Evolutionary conservation across 2,329 filamentous ascomycete species (phyloP), one percentile per base, ranked within the genome.

Genomic region (Fusarium sulawesiense): DNA sequence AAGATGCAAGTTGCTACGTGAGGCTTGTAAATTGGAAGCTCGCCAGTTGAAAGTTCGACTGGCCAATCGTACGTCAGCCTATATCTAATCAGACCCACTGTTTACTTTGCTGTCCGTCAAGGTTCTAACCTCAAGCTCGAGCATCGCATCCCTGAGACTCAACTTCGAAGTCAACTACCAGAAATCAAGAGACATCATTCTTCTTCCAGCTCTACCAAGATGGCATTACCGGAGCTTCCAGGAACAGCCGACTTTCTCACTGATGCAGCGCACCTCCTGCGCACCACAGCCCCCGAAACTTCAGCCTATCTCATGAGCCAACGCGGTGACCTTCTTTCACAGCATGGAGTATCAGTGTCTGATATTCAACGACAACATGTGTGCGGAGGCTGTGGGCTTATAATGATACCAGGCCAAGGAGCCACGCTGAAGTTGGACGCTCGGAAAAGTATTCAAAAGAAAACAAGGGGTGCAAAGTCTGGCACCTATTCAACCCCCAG

Each of bases 341-440:
- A 84, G 53, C 80, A 85, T 68, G 80, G 82, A 45, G 68, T 86
- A 9, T 70, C 79, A 10, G 76, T 79, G 51, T 78, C 84, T 12
- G 84, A 87, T 20, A 73, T 80, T n/a, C 84, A 88, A 66, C 81
- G 82, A 53, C 84, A 89, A 66, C 85, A 85, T 60, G 80, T 84
- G 25, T 92, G 90, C 77, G 83, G 80, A 50, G 83, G 84, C 54
- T 92, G 90, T 73, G 89, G 90, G 18, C 83, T 86, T 65, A 87
- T 91, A 41, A 83, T 89, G 79, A 80, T 89, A 6, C 80, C 83
- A 3, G 88, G 88, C 0, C 82, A 83, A 11, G 80, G 79, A 4
- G 81, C 80, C 45, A 70, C 69, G 11, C 49, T 87, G 11, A 80
- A 78, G 16, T 74, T 87, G 3, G 77, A 83, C 25, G 64, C 75